Conservation (phyloP, 208 protist species). For the Leishmania tarentolae region DNA sequence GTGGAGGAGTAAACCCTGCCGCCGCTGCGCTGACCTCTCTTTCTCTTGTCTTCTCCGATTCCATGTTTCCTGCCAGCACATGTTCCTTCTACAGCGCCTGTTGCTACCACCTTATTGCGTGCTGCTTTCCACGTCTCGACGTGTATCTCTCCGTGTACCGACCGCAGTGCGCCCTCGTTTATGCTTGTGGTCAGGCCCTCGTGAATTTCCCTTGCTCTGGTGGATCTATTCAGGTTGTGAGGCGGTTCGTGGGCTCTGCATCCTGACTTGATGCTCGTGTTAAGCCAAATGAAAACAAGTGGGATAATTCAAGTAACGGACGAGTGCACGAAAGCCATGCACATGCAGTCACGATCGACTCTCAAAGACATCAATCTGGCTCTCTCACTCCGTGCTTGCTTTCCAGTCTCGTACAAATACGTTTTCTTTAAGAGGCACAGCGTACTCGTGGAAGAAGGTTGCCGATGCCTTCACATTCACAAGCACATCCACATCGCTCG, state of each 20-base stretch:
- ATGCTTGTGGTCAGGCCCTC: neutral
- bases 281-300: neutral
- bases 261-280: neutral
- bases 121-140: neutral
- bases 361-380: neutral
- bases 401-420: neutral
- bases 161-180: neutral
- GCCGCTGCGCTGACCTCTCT: neutral
- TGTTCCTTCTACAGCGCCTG: neutral
- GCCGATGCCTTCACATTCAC: neutral
- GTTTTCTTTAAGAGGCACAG: neutral
- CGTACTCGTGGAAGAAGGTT: neutral
- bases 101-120: neutral
- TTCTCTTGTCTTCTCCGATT: neutral
- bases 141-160: too few species aligned
- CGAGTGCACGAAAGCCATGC: too few species aligned
- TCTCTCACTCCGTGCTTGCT: neutral
- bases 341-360: neutral
- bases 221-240: neutral
- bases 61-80: neutral
- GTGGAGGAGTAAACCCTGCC: neutral
- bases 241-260: neutral
- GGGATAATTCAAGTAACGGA: too few species aligned
- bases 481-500: neutral
- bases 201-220: neutral